A percentile compares a stretch with the other conserved stretches of the same genome.
Evolutionary conservation across 108 stramenopile species (phyloP).

Genomic region (Skeletonema tropicum): DNA sequence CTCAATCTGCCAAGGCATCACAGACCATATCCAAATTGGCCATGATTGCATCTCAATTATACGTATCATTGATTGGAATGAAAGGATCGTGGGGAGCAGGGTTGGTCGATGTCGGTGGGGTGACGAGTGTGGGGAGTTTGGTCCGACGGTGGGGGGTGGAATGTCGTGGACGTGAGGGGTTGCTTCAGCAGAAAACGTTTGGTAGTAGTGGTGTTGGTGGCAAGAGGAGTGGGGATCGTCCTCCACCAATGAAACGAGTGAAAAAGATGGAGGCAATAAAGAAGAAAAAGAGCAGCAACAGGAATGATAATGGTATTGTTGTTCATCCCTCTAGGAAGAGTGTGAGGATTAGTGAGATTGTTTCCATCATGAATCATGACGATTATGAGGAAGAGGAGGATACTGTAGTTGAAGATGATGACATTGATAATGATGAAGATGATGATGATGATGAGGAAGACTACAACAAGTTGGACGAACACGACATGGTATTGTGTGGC

Average conservation of each 20-base stretch:
- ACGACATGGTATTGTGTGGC: slow-evolving; percentile 37
- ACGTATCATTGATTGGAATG: slow-evolving; percentile 57
- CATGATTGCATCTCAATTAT: slow-evolving; percentile 57
- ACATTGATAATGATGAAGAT: slow-evolving; percentile 1
- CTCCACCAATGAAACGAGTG: slow-evolving; percentile 17
- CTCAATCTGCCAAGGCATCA: slow-evolving; percentile 21
- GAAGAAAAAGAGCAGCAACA: neutral
- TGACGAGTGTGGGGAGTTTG: slow-evolving; percentile 62
- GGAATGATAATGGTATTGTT: neutral
- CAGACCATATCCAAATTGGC: slow-evolving; percentile 55
- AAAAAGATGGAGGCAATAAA: neutral
- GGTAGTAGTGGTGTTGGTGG: neutral
- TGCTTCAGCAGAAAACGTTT: neutral
- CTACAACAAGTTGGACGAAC: slow-evolving; percentile 22
- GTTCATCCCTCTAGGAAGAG: slow-evolving; percentile 18
- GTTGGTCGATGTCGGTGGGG: slow-evolving; percentile 63
- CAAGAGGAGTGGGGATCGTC: slow-evolving; percentile 10
- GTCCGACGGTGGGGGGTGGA: slow-evolving; percentile 72
- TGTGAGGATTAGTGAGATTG: slow-evolving; percentile 23
- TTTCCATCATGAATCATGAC: slow-evolving; percentile 14
- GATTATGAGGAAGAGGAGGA: slow-evolving; percentile 29
- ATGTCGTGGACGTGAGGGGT: slow-evolving; percentile 39
- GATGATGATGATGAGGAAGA: slow-evolving; percentile 17
- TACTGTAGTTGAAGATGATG: neutral
- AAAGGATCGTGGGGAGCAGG: slow-evolving; percentile 76